These are phyloP conservation scores for Quercus dentata DNA, from an alignment of 306 rosid genomes.

Conservation along the genomic window DNA sequence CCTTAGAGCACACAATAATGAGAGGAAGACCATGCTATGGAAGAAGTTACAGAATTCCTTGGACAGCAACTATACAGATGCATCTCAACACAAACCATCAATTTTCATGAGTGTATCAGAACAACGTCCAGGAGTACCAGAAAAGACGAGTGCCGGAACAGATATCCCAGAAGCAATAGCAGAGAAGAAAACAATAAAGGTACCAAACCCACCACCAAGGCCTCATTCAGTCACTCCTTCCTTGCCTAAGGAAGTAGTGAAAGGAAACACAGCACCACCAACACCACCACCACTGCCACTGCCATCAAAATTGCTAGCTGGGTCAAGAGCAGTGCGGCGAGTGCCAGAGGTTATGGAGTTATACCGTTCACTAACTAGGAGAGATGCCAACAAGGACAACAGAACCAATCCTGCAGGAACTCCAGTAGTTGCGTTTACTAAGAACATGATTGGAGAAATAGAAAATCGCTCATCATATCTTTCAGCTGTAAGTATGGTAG, in stretches of 20 bases:
- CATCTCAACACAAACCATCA: constrained; percentile 34
- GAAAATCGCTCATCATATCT: constrained; percentile 76
- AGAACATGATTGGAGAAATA: constrained; percentile 95
- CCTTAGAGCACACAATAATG: constrained; percentile 65
- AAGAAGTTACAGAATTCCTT: constrained; percentile 73
- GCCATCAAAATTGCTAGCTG: constrained; percentile 48
- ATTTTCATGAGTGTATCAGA: constrained; percentile 23
- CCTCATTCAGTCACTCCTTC: constrained; percentile 33
- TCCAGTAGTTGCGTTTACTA: constrained; percentile 64
- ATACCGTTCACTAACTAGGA: constrained; percentile 77
- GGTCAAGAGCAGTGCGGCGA: constrained; percentile 66
- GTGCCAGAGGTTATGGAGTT: constrained; percentile 89
- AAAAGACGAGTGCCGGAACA: constrained; percentile 26
- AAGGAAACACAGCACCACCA: constrained; percentile 32
- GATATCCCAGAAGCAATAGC: constrained; percentile 35
- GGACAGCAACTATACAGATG: constrained; percentile 47
- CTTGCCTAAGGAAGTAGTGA: constrained; percentile 33
- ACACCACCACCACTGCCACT: constrained; percentile 84
- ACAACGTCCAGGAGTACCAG: constrained; percentile 26
- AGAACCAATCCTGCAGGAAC: constrained; percentile 43
- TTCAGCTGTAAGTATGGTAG: constrained; percentile 63
- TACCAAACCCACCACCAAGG: constrained; percentile 52
- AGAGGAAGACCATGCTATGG: constrained; percentile 81
- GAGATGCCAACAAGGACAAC: constrained; percentile 53
- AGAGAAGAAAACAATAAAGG: constrained; percentile 42